Evolutionary conservation across 805 yeast genomes (phyloP).

Genomic region (Myxozyma neotropica): DNA sequence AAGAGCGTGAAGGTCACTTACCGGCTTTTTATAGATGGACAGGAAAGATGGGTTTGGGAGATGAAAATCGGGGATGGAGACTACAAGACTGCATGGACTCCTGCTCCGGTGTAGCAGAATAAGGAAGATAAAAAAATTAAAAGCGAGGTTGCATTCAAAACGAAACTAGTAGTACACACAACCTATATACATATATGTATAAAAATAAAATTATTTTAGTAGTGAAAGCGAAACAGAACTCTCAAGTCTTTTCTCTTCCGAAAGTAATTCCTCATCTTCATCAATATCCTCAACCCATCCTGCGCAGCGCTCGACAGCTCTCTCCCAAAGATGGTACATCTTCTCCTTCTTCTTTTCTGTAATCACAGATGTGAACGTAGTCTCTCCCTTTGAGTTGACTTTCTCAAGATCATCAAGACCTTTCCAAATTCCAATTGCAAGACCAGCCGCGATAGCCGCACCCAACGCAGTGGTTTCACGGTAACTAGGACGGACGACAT

Average conservation of each 20-base stretch:
- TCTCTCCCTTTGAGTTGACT: constrained; percentile 38
- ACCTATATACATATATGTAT: no score
- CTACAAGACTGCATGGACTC: neutral
- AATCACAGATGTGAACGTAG: constrained; percentile 36
- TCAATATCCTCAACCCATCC: constrained; percentile 63
- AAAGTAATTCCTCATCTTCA: constrained; percentile 17
- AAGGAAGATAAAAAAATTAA: neutral
- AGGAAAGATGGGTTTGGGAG: constrained; percentile 20
- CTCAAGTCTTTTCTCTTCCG: constrained; percentile 20
- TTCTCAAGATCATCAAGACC: constrained; percentile 65
- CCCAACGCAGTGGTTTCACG: constrained; percentile 94
- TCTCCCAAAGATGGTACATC: constrained; percentile 78
- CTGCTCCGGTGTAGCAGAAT: no score
- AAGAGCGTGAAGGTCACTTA: constrained; percentile 3
- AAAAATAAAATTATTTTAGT: neutral
- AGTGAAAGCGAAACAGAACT: constrained; percentile 4
- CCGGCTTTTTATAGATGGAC: constrained; percentile 25
- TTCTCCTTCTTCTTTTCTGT: constrained; percentile 57
- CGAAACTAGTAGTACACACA: no score
- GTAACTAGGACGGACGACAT: constrained; percentile 76
- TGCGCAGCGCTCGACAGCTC: constrained; percentile 75
- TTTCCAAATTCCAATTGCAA: constrained; percentile 72
- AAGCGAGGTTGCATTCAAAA: neutral
- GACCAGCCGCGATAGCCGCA: constrained; percentile 94
- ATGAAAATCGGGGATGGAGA: neutral